phyloP scores from a whole-genome alignment of 345 rosid genomes.

The Gossypium bickii region DNA sequence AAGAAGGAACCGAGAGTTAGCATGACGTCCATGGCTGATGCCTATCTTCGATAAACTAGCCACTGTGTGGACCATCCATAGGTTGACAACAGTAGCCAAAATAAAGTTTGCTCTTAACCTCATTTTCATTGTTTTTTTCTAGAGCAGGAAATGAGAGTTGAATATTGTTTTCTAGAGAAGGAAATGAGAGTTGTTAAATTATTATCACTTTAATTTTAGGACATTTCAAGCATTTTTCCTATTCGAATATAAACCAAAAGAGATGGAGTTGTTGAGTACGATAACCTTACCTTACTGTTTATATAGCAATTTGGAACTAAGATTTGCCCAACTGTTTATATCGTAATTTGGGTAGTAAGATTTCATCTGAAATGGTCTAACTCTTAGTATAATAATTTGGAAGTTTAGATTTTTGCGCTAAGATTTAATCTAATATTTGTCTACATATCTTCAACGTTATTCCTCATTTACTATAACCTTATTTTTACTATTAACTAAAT shows the following conservation, averaged over 20 bases:
- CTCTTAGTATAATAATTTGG: no score
- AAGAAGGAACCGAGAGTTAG: constrained; percentile 34
- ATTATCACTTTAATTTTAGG: background rate
- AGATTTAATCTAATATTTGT: no score
- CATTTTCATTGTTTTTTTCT: background rate
- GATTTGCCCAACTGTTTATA: no score
- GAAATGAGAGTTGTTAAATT: background rate
- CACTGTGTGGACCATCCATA: background rate
- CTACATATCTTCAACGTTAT: no score
- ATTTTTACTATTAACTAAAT: no score
- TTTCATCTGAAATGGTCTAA: no score
- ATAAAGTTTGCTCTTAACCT: background rate
- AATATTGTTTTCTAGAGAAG: no score
- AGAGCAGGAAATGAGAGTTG: no score
- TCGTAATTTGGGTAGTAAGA: no score
- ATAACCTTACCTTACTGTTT: background rate
- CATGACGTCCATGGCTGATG: constrained; percentile 5
- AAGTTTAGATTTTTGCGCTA: no score
- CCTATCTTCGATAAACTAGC: constrained; percentile 14
- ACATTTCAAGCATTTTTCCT: background rate
- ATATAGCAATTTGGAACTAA: background rate
- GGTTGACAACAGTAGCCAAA: background rate
- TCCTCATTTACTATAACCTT: no score
- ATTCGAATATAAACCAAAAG: background rate
- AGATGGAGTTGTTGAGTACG: background rate